Conservation (phyloP, 331 rosid species). For the Pyracantha coccinea region DNA sequence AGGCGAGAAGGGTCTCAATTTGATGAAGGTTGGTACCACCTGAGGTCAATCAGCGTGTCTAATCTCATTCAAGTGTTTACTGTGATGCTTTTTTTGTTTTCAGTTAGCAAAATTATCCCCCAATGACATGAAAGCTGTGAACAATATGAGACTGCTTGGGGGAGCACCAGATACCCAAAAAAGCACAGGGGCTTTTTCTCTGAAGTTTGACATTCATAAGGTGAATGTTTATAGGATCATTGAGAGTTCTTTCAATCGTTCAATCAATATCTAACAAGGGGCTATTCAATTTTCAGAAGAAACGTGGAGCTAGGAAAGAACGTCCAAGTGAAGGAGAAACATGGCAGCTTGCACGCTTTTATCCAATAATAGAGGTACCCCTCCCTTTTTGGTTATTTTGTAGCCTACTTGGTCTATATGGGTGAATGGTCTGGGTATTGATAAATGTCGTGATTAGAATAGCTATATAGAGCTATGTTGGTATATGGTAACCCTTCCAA, state of each 20-base stretch:
- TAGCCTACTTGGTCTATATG: neutral
- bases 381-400: neutral
- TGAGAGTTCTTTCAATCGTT: neutral
- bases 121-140: slow-evolving; percentile 70
- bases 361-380: slow-evolving; percentile 85
- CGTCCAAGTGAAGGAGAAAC: slow-evolving; percentile 67
- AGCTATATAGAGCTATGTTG: neutral
- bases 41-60: neutral
- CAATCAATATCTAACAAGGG: slow-evolving; percentile 18
- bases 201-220: slow-evolving; percentile 86
- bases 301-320: slow-evolving; percentile 76
- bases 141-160: slow-evolving; percentile 71
- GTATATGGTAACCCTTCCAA: neutral
- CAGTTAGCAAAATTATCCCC: slow-evolving; percentile 68
- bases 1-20: slow-evolving; percentile 82
- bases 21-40: slow-evolving; percentile 61
- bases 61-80: neutral
- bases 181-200: slow-evolving; percentile 48
- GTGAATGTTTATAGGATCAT: slow-evolving; percentile 21
- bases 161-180: slow-evolving; percentile 63
- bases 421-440: neutral
- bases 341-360: slow-evolving; percentile 92
- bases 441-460: neutral
- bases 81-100: neutral
- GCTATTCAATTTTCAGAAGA: slow-evolving; percentile 52